Evolutionary conservation across 1,284 basidiomycete species (phyloP), one percentile per base, ranked within the genome.

Genomic region (Apiotrichum laibachii): DNA sequence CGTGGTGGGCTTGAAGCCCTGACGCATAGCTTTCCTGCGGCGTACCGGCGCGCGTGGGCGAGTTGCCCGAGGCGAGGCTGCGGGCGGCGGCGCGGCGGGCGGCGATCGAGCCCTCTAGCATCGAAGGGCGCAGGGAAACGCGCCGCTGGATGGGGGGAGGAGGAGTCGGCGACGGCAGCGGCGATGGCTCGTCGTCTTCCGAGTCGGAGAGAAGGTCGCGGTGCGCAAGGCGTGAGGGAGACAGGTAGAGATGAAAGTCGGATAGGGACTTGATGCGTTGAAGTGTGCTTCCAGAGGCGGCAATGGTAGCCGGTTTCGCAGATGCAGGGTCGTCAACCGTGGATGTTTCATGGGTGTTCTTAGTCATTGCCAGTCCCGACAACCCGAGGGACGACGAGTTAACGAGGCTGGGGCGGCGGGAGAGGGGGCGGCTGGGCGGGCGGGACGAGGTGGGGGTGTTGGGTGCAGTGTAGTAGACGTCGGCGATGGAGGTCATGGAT

Each of bases 181-280:
- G 49, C 3, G 13, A 19, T 9, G 42, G 19, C 34, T 53, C 58
- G 35, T 71, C 70, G 39, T 69, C 63, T 19, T 72, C 70, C n/a
- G 70, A 70, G 54, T 72, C 72, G 15, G 71, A 66, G 15, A 75
- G 58, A 3, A 76, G 59, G 54, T 74, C 71, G 35, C 75, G 61
- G 54, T 76, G 64, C 10, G 75, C 73, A 12, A 74, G 60, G 21
- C 77, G 63, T 1, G 76, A 77, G 0, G 77, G 76, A 0, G 77
- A 79, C 11, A 79, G 68, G 59, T 79, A 76, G 0, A 79, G 72
- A 44, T 75, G 72, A 60, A 79, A 79, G 56, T 77, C 68, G 7
- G 73, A 70, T 13, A 78, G 56, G 0, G 70, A 72, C 50, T 72
- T 73, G 42, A 75, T 74, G 22, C 72, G 63, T 45, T 71, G 69